phyloP scores from a whole-genome alignment of 306 rosid species.

The Cicer judaicum region DNA sequence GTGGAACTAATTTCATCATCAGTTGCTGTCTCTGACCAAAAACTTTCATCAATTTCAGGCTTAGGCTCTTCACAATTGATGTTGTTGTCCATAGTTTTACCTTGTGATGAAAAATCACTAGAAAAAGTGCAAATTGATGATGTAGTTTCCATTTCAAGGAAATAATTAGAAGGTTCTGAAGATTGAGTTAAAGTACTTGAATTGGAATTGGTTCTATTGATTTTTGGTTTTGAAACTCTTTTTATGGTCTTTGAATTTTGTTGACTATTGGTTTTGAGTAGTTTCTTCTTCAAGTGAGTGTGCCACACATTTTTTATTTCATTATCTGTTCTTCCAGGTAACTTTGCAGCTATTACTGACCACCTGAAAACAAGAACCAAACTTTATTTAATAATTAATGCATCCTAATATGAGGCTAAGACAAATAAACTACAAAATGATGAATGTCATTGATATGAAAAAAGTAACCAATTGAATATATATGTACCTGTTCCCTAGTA shows the following conservation, averaged over 20 bases:
- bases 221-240: conserved; percentile 33
- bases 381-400: not conserved
- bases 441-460: too few relatives aligned
- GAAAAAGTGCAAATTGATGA: conserved; percentile 48
- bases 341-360: conserved; percentile 84
- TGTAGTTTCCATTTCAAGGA: conserved; percentile 29
- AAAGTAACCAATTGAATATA: not conserved
- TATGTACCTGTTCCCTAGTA: conserved; percentile 73
- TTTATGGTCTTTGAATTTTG: conserved; percentile 16
- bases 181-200: conserved; percentile 46
- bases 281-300: conserved; percentile 78
- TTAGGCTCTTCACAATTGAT: conserved; percentile 43
- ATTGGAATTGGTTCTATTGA: conserved; percentile 36
- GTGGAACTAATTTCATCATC: conserved; percentile 34
- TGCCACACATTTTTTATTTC: conserved; percentile 93
- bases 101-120: conserved; percentile 49
- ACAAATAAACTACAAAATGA: too few relatives aligned
- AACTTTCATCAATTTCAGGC: conserved; percentile 57
- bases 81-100: not conserved
- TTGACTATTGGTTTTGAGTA: conserved; percentile 30
- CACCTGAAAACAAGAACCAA: conserved; percentile 56
- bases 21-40: conserved; percentile 60
- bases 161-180: conserved; percentile 34
- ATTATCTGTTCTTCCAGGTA: conserved; percentile 85
- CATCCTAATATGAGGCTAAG: too few relatives aligned